Evolutionary conservation across 169 alveolate genomes (phyloP).

Genomic region (Eimeria brunetti): DNA sequence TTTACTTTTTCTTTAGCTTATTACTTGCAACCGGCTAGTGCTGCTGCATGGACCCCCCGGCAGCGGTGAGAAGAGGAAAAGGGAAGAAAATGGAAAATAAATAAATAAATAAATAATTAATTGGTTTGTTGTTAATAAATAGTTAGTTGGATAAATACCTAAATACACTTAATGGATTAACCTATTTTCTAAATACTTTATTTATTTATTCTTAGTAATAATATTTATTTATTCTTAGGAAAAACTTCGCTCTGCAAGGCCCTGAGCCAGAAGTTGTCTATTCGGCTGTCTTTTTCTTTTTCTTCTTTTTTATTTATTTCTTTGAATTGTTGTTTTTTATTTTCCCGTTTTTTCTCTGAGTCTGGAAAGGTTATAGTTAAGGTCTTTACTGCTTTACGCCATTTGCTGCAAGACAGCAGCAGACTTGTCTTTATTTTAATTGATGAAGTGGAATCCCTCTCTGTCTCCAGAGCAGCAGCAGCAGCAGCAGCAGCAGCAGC

Average conservation of each 20-base stretch:
- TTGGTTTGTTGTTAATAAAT: too few relatives aligned
- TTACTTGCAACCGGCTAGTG: conserved; percentile 87
- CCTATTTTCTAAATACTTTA: too few relatives aligned
- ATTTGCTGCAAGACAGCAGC: conserved; percentile 83
- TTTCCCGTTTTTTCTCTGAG: conserved; percentile 90
- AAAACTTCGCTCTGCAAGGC: conserved; percentile 86
- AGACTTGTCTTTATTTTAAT: conserved; percentile 85
- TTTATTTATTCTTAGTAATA: too few relatives aligned
- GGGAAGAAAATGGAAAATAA: background rate
- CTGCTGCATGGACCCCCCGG: conserved; percentile 91
- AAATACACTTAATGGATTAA: too few relatives aligned
- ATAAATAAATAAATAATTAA: background rate
- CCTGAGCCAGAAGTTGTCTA: conserved; percentile 84
- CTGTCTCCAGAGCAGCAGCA: conserved; percentile 86
- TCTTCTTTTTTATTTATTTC: conserved; percentile 83
- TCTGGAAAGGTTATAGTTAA: conserved; percentile 89
- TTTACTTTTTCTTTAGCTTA: conserved; percentile 71
- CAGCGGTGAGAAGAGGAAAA: conserved; percentile 71
- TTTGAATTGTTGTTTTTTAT: conserved; percentile 87
- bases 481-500: conserved; percentile 83
- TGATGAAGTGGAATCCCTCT: conserved; percentile 89
- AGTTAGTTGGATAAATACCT: too few relatives aligned
- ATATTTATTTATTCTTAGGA: conserved; percentile 73
- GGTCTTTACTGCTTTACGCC: conserved; percentile 84
- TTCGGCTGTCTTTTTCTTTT: conserved; percentile 81